Evolutionary conservation across 768 basidiomycete genomes (phyloP).

Genomic region (Vishniacozyma victoriae): DNA sequence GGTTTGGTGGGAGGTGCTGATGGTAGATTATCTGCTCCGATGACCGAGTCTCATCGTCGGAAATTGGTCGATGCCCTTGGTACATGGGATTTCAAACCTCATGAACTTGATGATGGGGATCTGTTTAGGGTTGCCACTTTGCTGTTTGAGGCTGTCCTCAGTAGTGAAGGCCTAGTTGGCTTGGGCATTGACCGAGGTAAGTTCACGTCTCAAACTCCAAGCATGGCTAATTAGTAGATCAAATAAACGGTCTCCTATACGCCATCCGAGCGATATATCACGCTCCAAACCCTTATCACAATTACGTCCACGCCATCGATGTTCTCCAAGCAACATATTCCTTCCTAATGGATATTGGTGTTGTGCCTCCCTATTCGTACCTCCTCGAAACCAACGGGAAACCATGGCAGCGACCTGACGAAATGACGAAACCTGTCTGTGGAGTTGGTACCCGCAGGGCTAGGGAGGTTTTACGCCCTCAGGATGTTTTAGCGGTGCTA

Average conservation of each 20-base stretch:
- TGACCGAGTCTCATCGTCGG: constrained; percentile 51
- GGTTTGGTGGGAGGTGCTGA: not conserved
- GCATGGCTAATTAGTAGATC: constrained; percentile 61
- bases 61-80: constrained; percentile 65
- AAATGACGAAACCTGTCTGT: constrained; percentile 5
- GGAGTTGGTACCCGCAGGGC: constrained; percentile 29
- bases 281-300: constrained; percentile 88
- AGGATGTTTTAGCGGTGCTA: constrained; percentile 76
- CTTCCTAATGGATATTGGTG: constrained; percentile 70
- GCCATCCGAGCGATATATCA: constrained; percentile 91
- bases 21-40: constrained; percentile 49
- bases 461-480: constrained; percentile 50
- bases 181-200: constrained; percentile 44
- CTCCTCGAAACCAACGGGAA: constrained; percentile 43
- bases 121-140: constrained; percentile 72
- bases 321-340: constrained; percentile 88
- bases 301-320: constrained; percentile 93
- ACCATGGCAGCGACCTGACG: constrained; percentile 33
- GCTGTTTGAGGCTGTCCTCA: constrained; percentile 77
- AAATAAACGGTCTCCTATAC: constrained; percentile 69
- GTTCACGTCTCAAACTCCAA: constrained; percentile 52
- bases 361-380: constrained; percentile 71
- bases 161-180: constrained; percentile 59
- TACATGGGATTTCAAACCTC: constrained; percentile 86
- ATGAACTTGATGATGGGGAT: constrained; percentile 73